Percentiles rank a stretch among this genome's conserved stretches.
These are phyloP conservation scores for Tolypocladium ophioglossoides DNA, from an alignment of 2,329 filamentous ascomycete species.

Conservation along the genomic window DNA sequence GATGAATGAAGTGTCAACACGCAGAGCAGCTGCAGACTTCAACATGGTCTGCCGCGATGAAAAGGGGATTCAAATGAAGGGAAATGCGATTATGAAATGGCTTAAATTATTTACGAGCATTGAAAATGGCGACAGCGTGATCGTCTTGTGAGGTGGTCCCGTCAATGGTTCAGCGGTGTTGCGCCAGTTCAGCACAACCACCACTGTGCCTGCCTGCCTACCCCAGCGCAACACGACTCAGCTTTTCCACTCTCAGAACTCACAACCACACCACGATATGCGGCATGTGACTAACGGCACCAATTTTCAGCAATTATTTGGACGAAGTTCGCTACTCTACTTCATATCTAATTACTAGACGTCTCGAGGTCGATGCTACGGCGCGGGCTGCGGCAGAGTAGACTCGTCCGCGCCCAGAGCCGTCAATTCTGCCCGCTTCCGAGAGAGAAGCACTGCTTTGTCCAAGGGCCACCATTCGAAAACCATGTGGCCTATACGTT, in stretches of 20 bases:
- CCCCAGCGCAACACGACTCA: background rate
- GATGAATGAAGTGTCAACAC: background rate
- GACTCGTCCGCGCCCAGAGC: background rate
- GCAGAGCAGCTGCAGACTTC: background rate
- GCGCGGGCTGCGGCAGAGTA: slow-evolving; percentile 2
- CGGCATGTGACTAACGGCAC: background rate
- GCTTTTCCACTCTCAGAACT: background rate
- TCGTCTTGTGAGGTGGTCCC: background rate
- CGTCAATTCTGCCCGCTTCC: background rate
- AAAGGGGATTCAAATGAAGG: background rate
- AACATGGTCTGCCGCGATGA: background rate
- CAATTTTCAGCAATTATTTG: background rate
- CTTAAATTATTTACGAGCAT: background rate
- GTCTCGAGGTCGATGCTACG: slow-evolving; percentile 2
- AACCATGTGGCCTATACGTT: too few species aligned
- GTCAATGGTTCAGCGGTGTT: background rate
- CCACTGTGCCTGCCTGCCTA: background rate
- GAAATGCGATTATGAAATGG: background rate
- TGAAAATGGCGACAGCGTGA: background rate
- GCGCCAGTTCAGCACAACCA: background rate
- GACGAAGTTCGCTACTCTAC: background rate
- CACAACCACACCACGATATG: background rate
- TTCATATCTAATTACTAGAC: background rate
- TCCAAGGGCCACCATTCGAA: background rate
- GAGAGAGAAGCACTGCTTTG: background rate